Conservation (phyloP, 1,284 basidiomycete species). For the Xerocomus amazonicus region DNA sequence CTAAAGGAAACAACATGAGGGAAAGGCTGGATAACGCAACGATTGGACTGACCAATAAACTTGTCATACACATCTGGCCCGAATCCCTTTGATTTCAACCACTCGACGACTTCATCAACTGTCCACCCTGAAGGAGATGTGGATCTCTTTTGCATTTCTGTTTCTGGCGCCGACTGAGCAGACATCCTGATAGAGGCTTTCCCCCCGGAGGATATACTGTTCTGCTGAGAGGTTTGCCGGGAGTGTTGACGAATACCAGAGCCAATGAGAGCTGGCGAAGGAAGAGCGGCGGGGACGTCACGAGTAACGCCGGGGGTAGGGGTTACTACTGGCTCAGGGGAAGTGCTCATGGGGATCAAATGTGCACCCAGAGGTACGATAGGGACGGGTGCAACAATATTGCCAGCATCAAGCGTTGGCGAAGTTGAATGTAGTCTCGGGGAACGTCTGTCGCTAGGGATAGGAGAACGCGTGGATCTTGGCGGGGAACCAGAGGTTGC, state of each 20-base stretch:
- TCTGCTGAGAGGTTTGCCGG: conserved; percentile 35
- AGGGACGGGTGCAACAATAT: conserved; percentile 24
- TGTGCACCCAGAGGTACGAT: conserved; percentile 15
- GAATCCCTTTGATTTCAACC: conserved; percentile 84
- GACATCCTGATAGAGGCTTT: conserved; percentile 9
- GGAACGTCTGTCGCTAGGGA: conserved; percentile 14
- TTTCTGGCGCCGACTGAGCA: conserved; percentile 10
- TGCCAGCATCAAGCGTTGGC: conserved; percentile 17
- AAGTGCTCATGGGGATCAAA: conserved; percentile 15
- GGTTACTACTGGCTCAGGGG: conserved; percentile 16
- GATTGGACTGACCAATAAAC: conserved; percentile 65
- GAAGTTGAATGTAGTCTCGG: conserved; percentile 18
- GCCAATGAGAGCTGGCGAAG: conserved; percentile 41
- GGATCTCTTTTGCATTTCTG: conserved; percentile 15
- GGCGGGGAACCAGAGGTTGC: conserved; percentile 25
- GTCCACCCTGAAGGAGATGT: conserved; percentile 73
- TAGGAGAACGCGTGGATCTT: conserved; percentile 26
- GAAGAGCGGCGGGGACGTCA: conserved; percentile 27
- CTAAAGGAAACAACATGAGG: conserved; percentile 37
- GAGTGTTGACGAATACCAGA: conserved; percentile 25
- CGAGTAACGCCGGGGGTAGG: conserved; percentile 18
- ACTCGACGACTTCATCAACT: conserved; percentile 87
- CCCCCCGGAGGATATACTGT: conserved; percentile 29
- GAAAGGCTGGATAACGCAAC: not conserved
- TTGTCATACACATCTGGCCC: conserved; percentile 80